These are phyloP conservation scores for Boletales sp. DNA, from an alignment of 768 basidiomycete species.

Conservation along the genomic window DNA sequence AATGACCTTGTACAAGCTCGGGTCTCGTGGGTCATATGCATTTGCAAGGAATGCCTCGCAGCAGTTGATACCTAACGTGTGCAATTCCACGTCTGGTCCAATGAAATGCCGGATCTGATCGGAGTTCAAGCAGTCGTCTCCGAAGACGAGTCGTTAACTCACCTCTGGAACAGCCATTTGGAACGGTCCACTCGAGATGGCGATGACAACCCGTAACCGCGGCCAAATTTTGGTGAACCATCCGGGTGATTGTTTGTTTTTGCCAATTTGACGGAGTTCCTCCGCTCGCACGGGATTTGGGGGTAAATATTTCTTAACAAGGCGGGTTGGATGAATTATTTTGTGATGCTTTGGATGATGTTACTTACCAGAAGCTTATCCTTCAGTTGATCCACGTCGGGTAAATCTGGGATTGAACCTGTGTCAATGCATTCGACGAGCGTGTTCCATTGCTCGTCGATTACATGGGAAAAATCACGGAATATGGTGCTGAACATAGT, in stretches of 20 bases:
- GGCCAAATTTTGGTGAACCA: slow-evolving; percentile 24
- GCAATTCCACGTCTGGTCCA: slow-evolving; percentile 18
- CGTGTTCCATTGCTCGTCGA: slow-evolving; percentile 20
- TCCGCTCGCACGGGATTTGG: slow-evolving; percentile 13
- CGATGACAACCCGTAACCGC: slow-evolving; percentile 8
- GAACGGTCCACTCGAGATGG: slow-evolving; percentile 24
- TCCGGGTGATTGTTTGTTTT: slow-evolving; percentile 1
- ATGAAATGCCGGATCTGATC: slow-evolving; percentile 17
- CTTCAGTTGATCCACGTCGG: slow-evolving; percentile 11
- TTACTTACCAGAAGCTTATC: slow-evolving; percentile 6
- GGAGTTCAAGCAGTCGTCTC: background rate
- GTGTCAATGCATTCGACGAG: slow-evolving; percentile 16
- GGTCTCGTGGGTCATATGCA: slow-evolving; percentile 19
- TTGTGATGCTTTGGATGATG: background rate
- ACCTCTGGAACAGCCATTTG: slow-evolving; percentile 21
- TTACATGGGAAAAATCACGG: slow-evolving; percentile 17
- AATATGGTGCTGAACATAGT: slow-evolving; percentile 21
- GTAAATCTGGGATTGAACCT: slow-evolving; percentile 14
- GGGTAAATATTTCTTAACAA: slow-evolving; percentile 13
- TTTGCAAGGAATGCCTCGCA: slow-evolving; percentile 22
- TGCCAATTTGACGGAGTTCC: slow-evolving; percentile 12
- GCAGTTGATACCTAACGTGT: slow-evolving; percentile 18
- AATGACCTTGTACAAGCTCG: slow-evolving; percentile 21
- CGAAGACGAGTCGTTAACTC: background rate
- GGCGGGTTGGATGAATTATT: background rate